A percentile compares a stretch with the other conserved stretches of the same genome.
Evolutionary conservation across 108 stramenopile genomes (phyloP).

Genomic region (Schizochytrium sp.): DNA sequence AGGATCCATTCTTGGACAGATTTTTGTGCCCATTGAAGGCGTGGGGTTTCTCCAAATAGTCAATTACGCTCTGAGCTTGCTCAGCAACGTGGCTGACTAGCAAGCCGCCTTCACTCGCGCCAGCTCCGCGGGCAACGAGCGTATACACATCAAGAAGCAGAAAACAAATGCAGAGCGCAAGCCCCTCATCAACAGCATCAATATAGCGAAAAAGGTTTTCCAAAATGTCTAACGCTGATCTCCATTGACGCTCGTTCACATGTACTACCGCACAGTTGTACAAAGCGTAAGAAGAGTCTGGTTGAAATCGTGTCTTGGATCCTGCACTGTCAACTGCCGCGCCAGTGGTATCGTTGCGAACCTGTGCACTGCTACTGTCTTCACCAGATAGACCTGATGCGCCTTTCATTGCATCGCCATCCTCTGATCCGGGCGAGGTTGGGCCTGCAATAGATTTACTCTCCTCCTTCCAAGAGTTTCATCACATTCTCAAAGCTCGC

Average conservation of each 20-base stretch:
- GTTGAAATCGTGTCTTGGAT: constrained; percentile 23
- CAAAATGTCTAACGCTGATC: constrained; percentile 21
- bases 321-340: not conserved
- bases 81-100: constrained; percentile 24
- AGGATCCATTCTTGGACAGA: not conserved
- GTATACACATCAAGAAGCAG: constrained; percentile 49
- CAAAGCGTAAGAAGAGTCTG: constrained; percentile 10
- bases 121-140: constrained; percentile 34
- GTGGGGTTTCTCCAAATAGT: constrained; percentile 61
- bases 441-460: not conserved
- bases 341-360: not conserved
- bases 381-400: not conserved
- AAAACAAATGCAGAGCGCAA: constrained; percentile 46
- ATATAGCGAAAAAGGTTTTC: constrained; percentile 45
- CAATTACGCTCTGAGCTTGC: constrained; percentile 50
- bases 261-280: constrained; percentile 57
- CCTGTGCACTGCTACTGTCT: not conserved
- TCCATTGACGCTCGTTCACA: constrained; percentile 24
- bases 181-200: constrained; percentile 42
- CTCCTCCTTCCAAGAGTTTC: not conserved
- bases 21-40: constrained; percentile 16
- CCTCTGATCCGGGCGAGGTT: not conserved
- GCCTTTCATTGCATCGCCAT: not conserved
- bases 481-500: not conserved
- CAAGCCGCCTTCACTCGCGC: not conserved